A percentile compares a stretch with the other conserved stretches of the same genome.
Conservation (phyloP, 2,329 filamentous ascomycete species). For the Cytospora mali region DNA sequence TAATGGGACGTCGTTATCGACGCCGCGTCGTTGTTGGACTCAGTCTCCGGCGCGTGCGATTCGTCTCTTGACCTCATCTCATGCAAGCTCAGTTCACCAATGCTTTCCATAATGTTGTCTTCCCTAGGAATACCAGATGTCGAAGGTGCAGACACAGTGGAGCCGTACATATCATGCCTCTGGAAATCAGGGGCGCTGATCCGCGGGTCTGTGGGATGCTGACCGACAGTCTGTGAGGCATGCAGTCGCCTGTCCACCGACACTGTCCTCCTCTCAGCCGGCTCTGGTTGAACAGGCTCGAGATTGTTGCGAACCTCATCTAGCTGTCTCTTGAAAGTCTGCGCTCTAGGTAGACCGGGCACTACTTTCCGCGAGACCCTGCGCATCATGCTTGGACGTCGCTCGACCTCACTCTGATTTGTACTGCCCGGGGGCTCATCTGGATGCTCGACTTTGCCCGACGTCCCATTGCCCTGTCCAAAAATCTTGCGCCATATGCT, state of each 20-base stretch:
- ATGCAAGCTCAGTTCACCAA: constrained; percentile 27
- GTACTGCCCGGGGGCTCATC: constrained; percentile 31
- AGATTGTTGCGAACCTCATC: constrained; percentile 78
- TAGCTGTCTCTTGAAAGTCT: constrained; percentile 81
- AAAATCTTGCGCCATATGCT: constrained; percentile 35
- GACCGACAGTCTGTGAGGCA: constrained; percentile 40
- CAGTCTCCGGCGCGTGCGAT: constrained; percentile 35
- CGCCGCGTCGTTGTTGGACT: constrained; percentile 45
- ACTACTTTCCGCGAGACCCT: constrained; percentile 65
- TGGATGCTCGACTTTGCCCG: constrained; percentile 31
- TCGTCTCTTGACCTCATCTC: constrained; percentile 31
- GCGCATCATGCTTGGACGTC: constrained; percentile 42
- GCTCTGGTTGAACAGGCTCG: constrained; percentile 63
- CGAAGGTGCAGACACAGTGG: constrained; percentile 32
- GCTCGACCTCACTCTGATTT: constrained; percentile 36
- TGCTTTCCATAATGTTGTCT: constrained; percentile 37
- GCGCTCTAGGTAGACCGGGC: constrained; percentile 73
- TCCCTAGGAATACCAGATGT: constrained; percentile 39
- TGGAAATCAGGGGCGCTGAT: constrained; percentile 53
- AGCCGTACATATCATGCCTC: constrained; percentile 35
- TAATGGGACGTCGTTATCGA: constrained; percentile 58
- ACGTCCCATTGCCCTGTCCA: constrained; percentile 31
- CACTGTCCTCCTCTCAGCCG: constrained; percentile 70
- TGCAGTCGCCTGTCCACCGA: constrained; percentile 61
- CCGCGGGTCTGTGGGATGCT: constrained; percentile 44